Conservation (phyloP, 2,329 filamentous ascomycete genomes). For the Fusarium scirpi region DNA sequence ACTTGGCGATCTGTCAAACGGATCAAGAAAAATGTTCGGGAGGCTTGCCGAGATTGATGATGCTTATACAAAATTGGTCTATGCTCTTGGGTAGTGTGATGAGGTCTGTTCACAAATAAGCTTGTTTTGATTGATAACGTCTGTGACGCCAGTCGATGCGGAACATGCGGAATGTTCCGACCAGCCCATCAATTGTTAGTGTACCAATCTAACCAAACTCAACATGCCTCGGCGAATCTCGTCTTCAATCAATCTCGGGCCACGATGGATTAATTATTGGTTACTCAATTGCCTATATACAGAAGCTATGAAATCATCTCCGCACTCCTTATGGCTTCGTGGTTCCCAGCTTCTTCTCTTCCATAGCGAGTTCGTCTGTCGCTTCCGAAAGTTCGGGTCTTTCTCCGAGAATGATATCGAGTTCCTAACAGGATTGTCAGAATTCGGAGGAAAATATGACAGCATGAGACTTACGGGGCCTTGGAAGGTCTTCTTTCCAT, state of each 20-base stretch:
- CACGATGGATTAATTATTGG: not conserved
- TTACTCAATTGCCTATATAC: not conserved
- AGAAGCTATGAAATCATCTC: not conserved
- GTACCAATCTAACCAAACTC: not conserved
- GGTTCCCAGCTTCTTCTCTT: constrained; percentile 25
- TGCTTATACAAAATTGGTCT: not conserved
- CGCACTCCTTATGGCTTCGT: not conserved
- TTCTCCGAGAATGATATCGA: constrained; percentile 31
- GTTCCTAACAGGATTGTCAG: not conserved
- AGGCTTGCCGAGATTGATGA: not conserved
- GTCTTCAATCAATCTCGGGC: not conserved
- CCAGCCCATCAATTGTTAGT: not conserved
- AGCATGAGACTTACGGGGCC: constrained; percentile 19
- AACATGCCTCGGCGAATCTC: not conserved
- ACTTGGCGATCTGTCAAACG: not conserved
- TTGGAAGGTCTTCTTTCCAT: constrained; percentile 35
- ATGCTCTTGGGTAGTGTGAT: fast-evolving
- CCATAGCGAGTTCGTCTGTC: constrained; percentile 26
- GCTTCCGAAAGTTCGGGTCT: constrained; percentile 9
- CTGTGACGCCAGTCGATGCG: too few relatives aligned
- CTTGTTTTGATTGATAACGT: not conserved
- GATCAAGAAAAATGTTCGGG: not conserved
- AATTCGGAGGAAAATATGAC: fast-evolving
- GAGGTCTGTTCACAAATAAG: not conserved
- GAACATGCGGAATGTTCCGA: too few relatives aligned